These are phyloP conservation scores for Eimeria brunetti DNA, from an alignment of 169 alveolate genomes.

Conservation along the genomic window DNA sequence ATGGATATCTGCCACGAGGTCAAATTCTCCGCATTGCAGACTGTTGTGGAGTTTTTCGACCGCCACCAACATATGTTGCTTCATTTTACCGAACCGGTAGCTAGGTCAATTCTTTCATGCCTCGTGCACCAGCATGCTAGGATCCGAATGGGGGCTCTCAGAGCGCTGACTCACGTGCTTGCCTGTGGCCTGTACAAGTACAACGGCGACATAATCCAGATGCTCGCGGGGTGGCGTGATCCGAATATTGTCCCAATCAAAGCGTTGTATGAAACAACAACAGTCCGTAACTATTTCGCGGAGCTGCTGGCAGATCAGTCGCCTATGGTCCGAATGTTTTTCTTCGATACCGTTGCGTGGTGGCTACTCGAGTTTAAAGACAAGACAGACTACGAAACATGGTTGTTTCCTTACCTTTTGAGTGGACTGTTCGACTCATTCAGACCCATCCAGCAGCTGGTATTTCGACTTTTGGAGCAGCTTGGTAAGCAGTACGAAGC, in stretches of 20 bases:
- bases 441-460: slow-evolving; percentile 86
- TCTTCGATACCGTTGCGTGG: slow-evolving; percentile 88
- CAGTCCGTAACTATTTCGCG: slow-evolving; percentile 93
- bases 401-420: slow-evolving; percentile 92
- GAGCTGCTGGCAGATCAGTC: slow-evolving; percentile 91
- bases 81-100: slow-evolving; percentile 91
- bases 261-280: slow-evolving; percentile 92
- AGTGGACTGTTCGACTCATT: slow-evolving; percentile 92
- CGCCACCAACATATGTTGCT: slow-evolving; percentile 86
- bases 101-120: slow-evolving; percentile 88
- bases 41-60: slow-evolving; percentile 82
- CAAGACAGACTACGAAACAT: slow-evolving; percentile 91
- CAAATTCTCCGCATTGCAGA: slow-evolving; percentile 86
- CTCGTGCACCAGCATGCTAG: slow-evolving; percentile 90
- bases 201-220: slow-evolving; percentile 90
- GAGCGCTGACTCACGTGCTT: slow-evolving; percentile 90
- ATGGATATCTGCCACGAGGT: slow-evolving; percentile 95
- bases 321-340: slow-evolving; percentile 88
- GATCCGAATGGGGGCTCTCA: slow-evolving; percentile 90
- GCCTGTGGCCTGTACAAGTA: slow-evolving; percentile 92
- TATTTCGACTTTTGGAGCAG: slow-evolving; percentile 89
- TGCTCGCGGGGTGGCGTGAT: slow-evolving; percentile 93
- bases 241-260: slow-evolving; percentile 94
- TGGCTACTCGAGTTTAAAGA: slow-evolving; percentile 91
- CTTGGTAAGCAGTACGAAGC: slow-evolving; percentile 92